These are phyloP conservation scores for Polygonum aviculare DNA, from an alignment of 148 eudicot genomes.

Conservation along the genomic window DNA sequence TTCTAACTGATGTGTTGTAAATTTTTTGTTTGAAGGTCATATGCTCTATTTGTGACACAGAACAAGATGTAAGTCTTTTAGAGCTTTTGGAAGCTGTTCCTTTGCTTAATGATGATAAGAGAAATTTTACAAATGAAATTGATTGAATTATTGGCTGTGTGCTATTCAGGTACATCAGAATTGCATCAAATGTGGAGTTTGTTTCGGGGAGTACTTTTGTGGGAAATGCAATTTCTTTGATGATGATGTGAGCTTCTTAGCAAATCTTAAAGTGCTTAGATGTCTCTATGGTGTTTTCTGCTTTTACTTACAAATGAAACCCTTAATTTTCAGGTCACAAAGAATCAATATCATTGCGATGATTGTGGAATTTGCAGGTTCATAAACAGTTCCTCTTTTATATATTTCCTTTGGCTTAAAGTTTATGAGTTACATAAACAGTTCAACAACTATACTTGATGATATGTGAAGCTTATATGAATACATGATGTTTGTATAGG, in stretches of 20 bases:
- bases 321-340: constrained; percentile 37
- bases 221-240: constrained; percentile 57
- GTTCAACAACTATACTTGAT: background rate
- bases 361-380: constrained; percentile 87
- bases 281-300: background rate
- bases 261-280: background rate
- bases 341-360: constrained; percentile 73
- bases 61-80: constrained; percentile 65
- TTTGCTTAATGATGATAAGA: background rate
- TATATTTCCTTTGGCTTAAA: background rate
- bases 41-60: constrained; percentile 65
- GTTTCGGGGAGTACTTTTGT: constrained; percentile 67
- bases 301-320: constrained; percentile 3
- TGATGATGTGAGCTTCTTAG: constrained; percentile 48
- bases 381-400: background rate
- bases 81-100: constrained; percentile 5
- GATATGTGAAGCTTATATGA: background rate
- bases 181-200: constrained; percentile 52
- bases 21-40: constrained; percentile 42
- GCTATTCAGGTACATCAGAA: constrained; percentile 50
- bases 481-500: constrained; percentile 23
- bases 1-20: background rate
- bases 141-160: background rate
- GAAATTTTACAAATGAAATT: background rate
- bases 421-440: background rate